A percentile compares a stretch with the other conserved stretches of the same genome.
These are phyloP conservation scores for Raddia guianensis DNA, from an alignment of 176 grass and related monocot genomes.

Conservation along the genomic window DNA sequence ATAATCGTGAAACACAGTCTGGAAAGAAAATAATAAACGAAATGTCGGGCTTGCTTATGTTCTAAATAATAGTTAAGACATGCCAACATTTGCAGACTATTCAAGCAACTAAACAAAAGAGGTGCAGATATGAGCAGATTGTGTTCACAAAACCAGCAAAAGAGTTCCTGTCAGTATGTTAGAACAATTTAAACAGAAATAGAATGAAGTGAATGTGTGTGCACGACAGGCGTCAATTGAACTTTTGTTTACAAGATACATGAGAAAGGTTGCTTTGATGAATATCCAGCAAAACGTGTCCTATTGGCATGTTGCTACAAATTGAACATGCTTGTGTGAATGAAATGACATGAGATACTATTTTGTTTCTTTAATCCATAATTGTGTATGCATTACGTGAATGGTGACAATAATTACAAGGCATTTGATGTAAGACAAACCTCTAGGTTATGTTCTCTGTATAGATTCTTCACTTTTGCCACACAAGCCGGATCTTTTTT, in stretches of 20 bases:
- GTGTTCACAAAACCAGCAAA: background rate
- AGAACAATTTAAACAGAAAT: background rate
- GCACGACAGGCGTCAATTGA: background rate
- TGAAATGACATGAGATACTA: background rate
- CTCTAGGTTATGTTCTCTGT: constrained; percentile 88
- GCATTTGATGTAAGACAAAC: constrained; percentile 55
- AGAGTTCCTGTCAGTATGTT: background rate
- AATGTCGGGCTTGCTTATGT: background rate
- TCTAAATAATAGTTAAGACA: background rate
- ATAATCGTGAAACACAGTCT: constrained; percentile 68
- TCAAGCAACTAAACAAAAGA: constrained; percentile 3
- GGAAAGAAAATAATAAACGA: constrained; percentile 20
- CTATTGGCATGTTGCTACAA: background rate
- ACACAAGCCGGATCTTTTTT: constrained; percentile 80
- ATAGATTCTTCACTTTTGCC: constrained; percentile 86
- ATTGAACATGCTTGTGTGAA: background rate
- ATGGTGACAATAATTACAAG: background rate
- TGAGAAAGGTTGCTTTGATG: background rate
- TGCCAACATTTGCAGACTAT: background rate
- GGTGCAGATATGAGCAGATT: background rate
- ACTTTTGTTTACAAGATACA: background rate
- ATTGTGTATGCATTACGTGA: background rate
- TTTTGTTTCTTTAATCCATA: background rate
- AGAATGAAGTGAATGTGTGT: background rate
- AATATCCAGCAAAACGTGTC: background rate